These are phyloP conservation scores for Kluyveromyces wickerhamii DNA, from an alignment of 805 yeast species.

Conservation along the genomic window DNA sequence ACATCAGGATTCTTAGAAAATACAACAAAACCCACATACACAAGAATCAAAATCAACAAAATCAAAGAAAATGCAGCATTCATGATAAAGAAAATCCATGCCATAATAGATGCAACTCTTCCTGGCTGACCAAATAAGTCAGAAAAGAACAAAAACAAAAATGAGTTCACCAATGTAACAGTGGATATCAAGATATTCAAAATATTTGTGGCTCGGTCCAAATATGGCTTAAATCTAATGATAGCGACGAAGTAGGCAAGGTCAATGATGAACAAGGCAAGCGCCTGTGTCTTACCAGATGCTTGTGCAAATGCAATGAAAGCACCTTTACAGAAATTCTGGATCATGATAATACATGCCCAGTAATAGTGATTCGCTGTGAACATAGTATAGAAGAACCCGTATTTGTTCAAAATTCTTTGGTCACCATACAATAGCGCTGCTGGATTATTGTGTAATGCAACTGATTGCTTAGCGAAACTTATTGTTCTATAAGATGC, in stretches of 20 bases:
- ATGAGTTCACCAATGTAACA: constrained; percentile 70
- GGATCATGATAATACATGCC: constrained; percentile 54
- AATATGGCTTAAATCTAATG: constrained; percentile 61
- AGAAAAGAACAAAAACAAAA: constrained; percentile 79
- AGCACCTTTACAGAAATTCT: constrained; percentile 57
- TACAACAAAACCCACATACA: constrained; percentile 52
- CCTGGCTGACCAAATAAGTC: constrained; percentile 75
- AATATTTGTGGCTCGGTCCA: constrained; percentile 76
- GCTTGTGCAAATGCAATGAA: constrained; percentile 74
- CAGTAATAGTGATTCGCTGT: constrained; percentile 78
- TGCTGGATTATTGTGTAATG: constrained; percentile 69
- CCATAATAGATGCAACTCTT: constrained; percentile 78
- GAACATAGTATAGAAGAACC: constrained; percentile 86
- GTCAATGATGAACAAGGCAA: constrained; percentile 71
- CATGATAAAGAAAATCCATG: constrained; percentile 78
- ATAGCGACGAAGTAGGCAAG: constrained; percentile 57
- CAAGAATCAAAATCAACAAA: constrained; percentile 61
- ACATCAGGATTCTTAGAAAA: constrained; percentile 83
- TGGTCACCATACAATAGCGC: constrained; percentile 79
- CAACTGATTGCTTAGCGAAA: constrained; percentile 57
- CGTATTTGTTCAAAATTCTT: constrained; percentile 64
- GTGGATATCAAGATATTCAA: constrained; percentile 65
- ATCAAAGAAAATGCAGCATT: constrained; percentile 84
- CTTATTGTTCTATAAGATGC: constrained; percentile 54
- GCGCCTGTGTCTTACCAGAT: constrained; percentile 74